Percentiles rank a stretch among this genome's conserved stretches.
Conservation (phyloP, 225 moss, liverwort and hornwort species). For the Marchantia polymorpha region DNA sequence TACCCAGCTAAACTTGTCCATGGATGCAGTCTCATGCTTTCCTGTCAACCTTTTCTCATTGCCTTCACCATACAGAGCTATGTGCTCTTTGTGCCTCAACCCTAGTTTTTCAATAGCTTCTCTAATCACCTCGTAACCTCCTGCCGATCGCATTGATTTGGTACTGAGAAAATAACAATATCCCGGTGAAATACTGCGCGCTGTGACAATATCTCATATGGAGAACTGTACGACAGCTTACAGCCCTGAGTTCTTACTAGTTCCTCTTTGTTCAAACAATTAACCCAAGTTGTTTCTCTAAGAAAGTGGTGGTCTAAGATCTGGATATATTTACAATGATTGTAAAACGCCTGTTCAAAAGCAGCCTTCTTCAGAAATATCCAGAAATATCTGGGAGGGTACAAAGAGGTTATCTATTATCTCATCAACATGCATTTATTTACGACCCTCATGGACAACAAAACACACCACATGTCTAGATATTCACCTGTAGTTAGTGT, state of each 20-base stretch:
- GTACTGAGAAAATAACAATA: slow-evolving; percentile 35
- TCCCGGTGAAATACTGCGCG: neutral
- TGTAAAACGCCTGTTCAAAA: too few relatives aligned
- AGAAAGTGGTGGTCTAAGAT: too few relatives aligned
- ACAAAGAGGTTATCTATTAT: too few relatives aligned
- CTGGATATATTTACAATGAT: too few relatives aligned
- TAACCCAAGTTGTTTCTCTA: too few relatives aligned
- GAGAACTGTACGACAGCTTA: too few relatives aligned
- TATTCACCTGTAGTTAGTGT: slow-evolving; percentile 18
- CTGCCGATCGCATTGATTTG: slow-evolving; percentile 46
- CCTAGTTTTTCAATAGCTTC: slow-evolving; percentile 34
- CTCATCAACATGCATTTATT: too few relatives aligned
- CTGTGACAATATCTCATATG: neutral
- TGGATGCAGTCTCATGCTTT: slow-evolving; percentile 34
- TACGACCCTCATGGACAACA: neutral
- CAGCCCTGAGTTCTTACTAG: too few relatives aligned
- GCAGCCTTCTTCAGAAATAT: too few relatives aligned
- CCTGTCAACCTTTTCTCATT: slow-evolving; percentile 34
- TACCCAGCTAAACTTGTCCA: slow-evolving; percentile 25
- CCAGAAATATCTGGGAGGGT: too few relatives aligned
- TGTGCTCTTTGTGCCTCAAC: slow-evolving; percentile 35
- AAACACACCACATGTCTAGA: neutral
- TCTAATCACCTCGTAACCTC: slow-evolving; percentile 28
- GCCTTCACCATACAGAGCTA: slow-evolving; percentile 32
- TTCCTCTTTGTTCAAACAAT: too few relatives aligned